Percentiles rank a stretch among this genome's conserved stretches.
These are phyloP conservation scores for Lotus japonicus DNA, from an alignment of 306 rosid genomes.

Conservation along the genomic window DNA sequence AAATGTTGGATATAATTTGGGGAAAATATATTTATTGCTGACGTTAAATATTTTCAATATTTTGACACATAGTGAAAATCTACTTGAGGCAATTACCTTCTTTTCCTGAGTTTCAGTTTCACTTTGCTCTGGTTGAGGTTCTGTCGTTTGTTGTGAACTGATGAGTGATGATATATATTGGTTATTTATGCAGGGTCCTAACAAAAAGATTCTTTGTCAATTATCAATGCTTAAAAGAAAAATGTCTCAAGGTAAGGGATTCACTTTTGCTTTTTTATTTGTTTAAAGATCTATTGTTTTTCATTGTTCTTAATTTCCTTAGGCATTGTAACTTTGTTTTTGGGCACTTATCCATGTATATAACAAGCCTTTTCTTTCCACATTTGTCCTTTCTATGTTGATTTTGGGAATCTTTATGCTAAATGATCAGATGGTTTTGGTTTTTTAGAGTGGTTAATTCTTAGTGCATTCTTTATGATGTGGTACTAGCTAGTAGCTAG, in stretches of 20 bases:
- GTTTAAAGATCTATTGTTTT: conserved; percentile 1
- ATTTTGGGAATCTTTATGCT: background rate
- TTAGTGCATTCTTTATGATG: background rate
- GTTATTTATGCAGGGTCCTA: conserved; percentile 54
- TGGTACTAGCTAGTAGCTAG: background rate
- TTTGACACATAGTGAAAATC: background rate
- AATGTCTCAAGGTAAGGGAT: conserved; percentile 79
- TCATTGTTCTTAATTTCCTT: conserved; percentile 16
- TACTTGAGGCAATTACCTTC: background rate
- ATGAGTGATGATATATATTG: conserved; percentile 9
- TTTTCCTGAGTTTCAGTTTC: conserved; percentile 1
- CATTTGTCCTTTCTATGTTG: background rate
- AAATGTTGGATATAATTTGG: too few species aligned
- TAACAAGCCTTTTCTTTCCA: background rate
- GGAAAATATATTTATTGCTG: background rate
- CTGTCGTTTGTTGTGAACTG: conserved; percentile 9
- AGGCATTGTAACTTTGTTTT: background rate
- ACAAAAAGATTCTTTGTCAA: conserved; percentile 77
- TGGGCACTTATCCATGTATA: background rate
- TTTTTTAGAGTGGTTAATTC: background rate
- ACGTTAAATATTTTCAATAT: background rate
- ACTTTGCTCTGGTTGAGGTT: conserved; percentile 1
- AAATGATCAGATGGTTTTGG: background rate
- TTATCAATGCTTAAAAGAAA: conserved; percentile 92
- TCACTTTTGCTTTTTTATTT: background rate